Evolutionary conservation across 1,139 yeast genomes (phyloP).

Genomic region (Candida tunisiensis): DNA sequence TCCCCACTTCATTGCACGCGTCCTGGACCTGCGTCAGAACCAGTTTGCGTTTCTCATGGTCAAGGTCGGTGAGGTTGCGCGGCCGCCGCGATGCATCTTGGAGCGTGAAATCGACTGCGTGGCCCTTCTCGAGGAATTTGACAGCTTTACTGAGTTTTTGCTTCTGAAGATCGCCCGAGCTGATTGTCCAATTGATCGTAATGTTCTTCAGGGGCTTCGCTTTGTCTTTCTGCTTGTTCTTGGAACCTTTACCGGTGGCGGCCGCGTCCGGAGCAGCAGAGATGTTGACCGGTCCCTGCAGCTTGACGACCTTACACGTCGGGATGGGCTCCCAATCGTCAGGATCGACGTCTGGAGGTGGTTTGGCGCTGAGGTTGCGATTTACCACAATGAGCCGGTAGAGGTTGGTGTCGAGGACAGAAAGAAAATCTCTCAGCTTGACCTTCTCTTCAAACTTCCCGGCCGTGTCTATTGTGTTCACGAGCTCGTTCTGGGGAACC

Average conservation of each 20-base stretch:
- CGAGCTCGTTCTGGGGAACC: conserved; percentile 10
- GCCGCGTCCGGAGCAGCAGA: conserved; percentile 1
- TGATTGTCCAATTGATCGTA: conserved; percentile 17
- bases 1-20: too few relatives aligned
- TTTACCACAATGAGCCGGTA: too few relatives aligned
- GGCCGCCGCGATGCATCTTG: too few relatives aligned
- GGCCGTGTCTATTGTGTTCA: conserved; percentile 8
- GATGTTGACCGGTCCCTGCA: conserved; percentile 10
- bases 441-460: conserved; percentile 8
- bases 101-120: too few relatives aligned
- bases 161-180: too few relatives aligned
- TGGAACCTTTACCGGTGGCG: conserved; percentile 1
- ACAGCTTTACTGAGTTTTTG: too few relatives aligned
- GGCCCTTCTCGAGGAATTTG: too few relatives aligned
- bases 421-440: conserved; percentile 4
- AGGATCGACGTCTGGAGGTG: conserved; percentile 4
- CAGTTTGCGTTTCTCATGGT: conserved; percentile 16
- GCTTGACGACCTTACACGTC: conserved; percentile 5
- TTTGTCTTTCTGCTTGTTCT: conserved; percentile 5
- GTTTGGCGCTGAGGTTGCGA: conserved; percentile 2
- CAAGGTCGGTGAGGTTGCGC: too few relatives aligned
- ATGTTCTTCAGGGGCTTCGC: conserved; percentile 12
- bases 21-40: too few relatives aligned
- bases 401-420: too few relatives aligned
- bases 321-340: conserved; percentile 2